Evolutionary conservation across 1,139 yeast species (phyloP).

Genomic region (Diutina scorzettiae): DNA sequence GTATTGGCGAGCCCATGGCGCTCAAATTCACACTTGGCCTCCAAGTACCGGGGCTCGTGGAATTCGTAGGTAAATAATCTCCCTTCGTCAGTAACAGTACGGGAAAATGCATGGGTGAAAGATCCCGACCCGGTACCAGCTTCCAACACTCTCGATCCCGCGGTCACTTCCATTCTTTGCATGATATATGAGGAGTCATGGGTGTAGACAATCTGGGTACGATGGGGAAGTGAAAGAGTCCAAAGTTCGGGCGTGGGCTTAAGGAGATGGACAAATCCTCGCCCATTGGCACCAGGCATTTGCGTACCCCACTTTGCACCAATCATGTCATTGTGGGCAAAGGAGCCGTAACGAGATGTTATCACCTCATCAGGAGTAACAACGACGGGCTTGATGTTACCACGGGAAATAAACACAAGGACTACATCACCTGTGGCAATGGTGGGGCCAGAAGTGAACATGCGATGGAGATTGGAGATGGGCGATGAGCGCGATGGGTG

Average conservation of each 20-base stretch:
- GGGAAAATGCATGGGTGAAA: conserved; percentile 83
- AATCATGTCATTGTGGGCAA: conserved; percentile 72
- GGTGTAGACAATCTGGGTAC: conserved; percentile 95
- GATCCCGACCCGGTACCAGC: conserved; percentile 99
- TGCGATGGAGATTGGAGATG: not conserved
- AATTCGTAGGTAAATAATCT: conserved; percentile 74
- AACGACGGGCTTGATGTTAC: conserved; percentile 61
- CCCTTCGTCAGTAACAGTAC: conserved; percentile 47
- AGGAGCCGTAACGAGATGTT: conserved; percentile 83
- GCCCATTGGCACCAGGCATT: conserved; percentile 63
- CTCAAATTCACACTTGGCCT: conserved; percentile 67
- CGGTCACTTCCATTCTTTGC: conserved; percentile 62
- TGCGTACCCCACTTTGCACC: conserved; percentile 81
- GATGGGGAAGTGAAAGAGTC: conserved; percentile 89
- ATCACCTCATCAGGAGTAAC: conserved; percentile 48
- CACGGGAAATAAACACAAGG: conserved; percentile 74
- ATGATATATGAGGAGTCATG: conserved; percentile 89
- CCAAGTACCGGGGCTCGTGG: conserved; percentile 71
- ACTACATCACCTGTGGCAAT: conserved; percentile 82
- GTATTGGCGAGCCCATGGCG: conserved; percentile 54
- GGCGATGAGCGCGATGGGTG: too few species aligned
- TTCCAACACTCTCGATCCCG: conserved; percentile 77
- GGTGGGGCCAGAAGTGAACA: conserved; percentile 36
- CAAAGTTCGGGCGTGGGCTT: conserved; percentile 94
- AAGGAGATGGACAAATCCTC: conserved; percentile 78